These are phyloP conservation scores for Asterophora lycoperdoides DNA, from an alignment of 768 basidiomycete species.

Conservation along the genomic window DNA sequence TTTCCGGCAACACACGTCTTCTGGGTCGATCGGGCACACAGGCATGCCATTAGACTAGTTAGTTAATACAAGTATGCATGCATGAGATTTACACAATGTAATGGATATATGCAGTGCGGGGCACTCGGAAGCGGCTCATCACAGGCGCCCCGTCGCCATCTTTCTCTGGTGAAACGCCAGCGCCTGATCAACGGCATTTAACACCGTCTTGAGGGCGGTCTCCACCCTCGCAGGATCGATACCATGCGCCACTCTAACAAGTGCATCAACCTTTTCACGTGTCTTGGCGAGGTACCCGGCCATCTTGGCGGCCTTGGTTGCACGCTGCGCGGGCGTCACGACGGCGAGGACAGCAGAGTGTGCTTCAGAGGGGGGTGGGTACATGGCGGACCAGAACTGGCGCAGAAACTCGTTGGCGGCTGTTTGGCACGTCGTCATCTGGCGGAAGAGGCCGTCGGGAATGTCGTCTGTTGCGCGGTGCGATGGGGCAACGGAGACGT, in stretches of 20 bases:
- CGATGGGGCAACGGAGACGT: not conserved
- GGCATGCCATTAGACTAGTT: constrained; percentile 17
- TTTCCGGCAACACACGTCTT: too few species aligned
- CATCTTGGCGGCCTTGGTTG: constrained; percentile 85
- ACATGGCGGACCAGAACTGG: constrained; percentile 90
- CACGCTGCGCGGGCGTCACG: constrained; percentile 63
- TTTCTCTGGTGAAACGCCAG: constrained; percentile 52
- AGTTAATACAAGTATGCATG: constrained; percentile 23
- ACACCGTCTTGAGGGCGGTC: constrained; percentile 21
- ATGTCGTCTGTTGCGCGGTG: constrained; percentile 62
- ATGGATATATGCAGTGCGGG: constrained; percentile 10
- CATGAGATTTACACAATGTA: constrained; percentile 14
- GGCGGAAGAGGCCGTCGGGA: constrained; percentile 69
- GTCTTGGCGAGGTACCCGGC: constrained; percentile 75
- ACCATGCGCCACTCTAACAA: constrained; percentile 65
- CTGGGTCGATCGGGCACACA: too few species aligned
- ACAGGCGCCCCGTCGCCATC: constrained; percentile 19
- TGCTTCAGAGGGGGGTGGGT: constrained; percentile 64
- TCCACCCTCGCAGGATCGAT: constrained; percentile 61
- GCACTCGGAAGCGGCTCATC: constrained; percentile 14
- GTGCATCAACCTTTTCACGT: constrained; percentile 73
- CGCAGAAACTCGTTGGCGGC: constrained; percentile 94
- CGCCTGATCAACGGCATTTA: constrained; percentile 51
- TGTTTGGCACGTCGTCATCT: constrained; percentile 88
- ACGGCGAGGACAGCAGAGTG: constrained; percentile 38